Evolutionary conservation across 2,329 filamentous ascomycete genomes (phyloP).

Genomic region (Ceratocystis diversiconidia): DNA sequence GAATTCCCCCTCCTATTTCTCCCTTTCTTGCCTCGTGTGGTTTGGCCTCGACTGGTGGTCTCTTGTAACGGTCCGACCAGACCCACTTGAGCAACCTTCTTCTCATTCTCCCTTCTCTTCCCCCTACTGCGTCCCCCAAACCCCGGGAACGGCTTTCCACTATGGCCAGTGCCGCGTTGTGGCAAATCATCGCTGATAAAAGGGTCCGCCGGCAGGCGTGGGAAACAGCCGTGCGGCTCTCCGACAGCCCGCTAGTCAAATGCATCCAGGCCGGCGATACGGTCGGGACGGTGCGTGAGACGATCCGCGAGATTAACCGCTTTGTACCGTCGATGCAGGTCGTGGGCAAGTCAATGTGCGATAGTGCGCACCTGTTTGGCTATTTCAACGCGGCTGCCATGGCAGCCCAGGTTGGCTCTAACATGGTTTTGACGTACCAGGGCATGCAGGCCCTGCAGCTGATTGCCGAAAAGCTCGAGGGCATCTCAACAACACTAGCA

Average conservation of each 20-base stretch:
- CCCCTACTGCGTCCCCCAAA: neutral
- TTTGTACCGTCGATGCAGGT: conserved; percentile 26
- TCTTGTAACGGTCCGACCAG: neutral
- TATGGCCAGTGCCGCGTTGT: conserved; percentile 17
- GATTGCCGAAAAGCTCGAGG: conserved; percentile 26
- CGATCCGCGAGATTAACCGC: conserved; percentile 17
- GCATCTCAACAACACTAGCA: conserved; percentile 25
- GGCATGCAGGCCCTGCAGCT: conserved; percentile 26
- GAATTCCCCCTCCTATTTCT: too few relatives aligned
- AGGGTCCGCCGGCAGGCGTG: conserved; percentile 17
- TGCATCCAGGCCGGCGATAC: conserved; percentile 18
- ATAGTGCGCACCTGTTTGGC: conserved; percentile 24
- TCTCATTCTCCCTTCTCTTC: neutral
- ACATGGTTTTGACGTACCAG: conserved; percentile 27
- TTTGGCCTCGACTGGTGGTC: too few relatives aligned
- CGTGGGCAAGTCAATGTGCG: conserved; percentile 26
- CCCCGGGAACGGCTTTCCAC: conserved; percentile 12
- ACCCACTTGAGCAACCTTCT: neutral
- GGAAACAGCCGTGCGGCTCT: conserved; percentile 16
- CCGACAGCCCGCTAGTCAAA: conserved; percentile 17
- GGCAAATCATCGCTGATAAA: conserved; percentile 17
- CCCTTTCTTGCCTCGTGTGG: too few relatives aligned
- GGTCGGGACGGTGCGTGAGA: conserved; percentile 16
- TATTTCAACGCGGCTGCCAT: conserved; percentile 25
- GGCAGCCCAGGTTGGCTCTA: conserved; percentile 25